Conservation (phyloP, 208 protist genomes). For the Trypanosoma congolense region DNA sequence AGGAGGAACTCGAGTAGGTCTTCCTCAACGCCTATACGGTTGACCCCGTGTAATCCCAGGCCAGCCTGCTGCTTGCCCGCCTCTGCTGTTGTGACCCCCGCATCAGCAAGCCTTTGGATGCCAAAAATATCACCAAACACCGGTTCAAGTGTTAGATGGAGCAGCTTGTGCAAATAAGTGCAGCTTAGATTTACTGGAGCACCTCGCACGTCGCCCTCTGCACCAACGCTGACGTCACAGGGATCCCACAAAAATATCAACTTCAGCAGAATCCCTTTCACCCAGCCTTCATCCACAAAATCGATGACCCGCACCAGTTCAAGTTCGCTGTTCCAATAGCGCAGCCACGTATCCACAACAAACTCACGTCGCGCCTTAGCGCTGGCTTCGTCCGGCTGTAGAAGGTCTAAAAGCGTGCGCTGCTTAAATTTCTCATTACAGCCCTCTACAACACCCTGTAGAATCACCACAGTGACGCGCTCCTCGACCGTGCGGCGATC, state of each 20-base stretch:
- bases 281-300: constrained; percentile 4
- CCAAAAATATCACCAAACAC: constrained; percentile 7
- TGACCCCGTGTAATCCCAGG: not conserved
- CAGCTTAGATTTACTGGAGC: not conserved
- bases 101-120: not conserved
- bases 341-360: constrained; percentile 11
- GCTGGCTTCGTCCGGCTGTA: not conserved
- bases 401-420: not conserved
- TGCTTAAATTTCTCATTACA: constrained; percentile 2
- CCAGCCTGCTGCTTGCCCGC: not conserved
- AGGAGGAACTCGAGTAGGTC: not conserved
- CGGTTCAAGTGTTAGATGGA: not conserved
- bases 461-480: not conserved
- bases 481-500: constrained; percentile 1
- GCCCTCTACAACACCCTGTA: constrained; percentile 7
- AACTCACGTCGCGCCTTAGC: not conserved
- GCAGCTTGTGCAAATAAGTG: constrained; percentile 5
- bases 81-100: not conserved
- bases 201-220: not conserved
- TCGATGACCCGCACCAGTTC: not conserved
- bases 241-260: constrained; percentile 8
- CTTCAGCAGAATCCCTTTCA: constrained; percentile 13
- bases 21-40: not conserved
- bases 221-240: not conserved
- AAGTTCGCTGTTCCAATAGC: constrained; percentile 11